Conservation (phyloP, 768 basidiomycete species). For the Amanita subjunquillea region DNA sequence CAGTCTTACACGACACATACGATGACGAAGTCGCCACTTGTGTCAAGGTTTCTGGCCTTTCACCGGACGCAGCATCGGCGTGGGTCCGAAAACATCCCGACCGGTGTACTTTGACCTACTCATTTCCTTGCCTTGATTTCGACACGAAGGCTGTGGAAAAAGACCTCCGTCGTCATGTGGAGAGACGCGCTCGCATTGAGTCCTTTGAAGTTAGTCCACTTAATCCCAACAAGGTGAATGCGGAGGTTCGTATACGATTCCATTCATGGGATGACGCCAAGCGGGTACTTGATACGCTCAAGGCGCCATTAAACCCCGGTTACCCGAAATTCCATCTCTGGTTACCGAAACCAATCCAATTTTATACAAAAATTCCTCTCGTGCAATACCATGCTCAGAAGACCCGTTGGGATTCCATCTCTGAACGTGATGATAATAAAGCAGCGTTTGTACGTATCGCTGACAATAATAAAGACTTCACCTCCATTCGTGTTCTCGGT, state of each 20-base stretch:
- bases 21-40: not conserved
- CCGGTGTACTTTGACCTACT: not conserved
- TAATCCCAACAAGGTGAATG: not conserved
- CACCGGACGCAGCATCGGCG: not conserved
- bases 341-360: slow-evolving; percentile 40
- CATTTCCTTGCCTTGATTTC: not conserved
- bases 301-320: slow-evolving; percentile 17
- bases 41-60: not conserved
- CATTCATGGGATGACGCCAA: slow-evolving; percentile 38
- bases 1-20: slow-evolving; percentile 23
- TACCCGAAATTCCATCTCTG: slow-evolving; percentile 25
- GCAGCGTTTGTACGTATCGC: slow-evolving; percentile 22
- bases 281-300: slow-evolving; percentile 23
- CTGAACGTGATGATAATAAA: slow-evolving; percentile 23
- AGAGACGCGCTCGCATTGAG: not conserved
- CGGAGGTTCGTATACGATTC: slow-evolving; percentile 33
- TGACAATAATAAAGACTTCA: slow-evolving; percentile 10
- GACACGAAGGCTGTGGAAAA: not conserved
- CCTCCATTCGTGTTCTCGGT: slow-evolving; percentile 38
- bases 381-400: slow-evolving; percentile 44
- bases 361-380: slow-evolving; percentile 34
- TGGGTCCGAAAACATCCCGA: not conserved
- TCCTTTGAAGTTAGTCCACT: slow-evolving; percentile 3
- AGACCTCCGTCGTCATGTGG: not conserved
- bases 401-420: slow-evolving; percentile 35